A percentile compares a stretch with the other conserved stretches of the same genome.
Evolutionary conservation across 1,284 basidiomycete species (phyloP).

Genomic region (Athelia sp.): DNA sequence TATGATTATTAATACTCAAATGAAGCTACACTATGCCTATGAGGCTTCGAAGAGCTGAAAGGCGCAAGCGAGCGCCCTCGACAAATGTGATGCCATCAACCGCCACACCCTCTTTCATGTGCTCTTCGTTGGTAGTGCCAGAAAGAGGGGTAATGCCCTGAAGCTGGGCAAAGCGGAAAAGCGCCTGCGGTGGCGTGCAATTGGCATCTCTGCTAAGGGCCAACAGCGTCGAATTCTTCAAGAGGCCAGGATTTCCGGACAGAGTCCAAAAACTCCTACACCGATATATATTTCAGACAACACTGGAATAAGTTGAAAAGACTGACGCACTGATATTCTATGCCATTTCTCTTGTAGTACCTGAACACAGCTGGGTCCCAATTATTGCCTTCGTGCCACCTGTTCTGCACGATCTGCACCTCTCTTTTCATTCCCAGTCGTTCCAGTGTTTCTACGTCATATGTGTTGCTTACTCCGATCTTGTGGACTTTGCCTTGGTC

Average conservation of each 20-base stretch:
- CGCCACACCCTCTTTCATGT: conserved; percentile 62
- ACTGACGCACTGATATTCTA: conserved; percentile 65
- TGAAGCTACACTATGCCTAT: no score
- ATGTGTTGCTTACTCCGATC: conserved; percentile 77
- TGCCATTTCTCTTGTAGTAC: conserved; percentile 51
- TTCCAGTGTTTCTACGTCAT: conserved; percentile 53
- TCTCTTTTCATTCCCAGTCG: conserved; percentile 48
- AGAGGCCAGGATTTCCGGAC: conserved; percentile 64
- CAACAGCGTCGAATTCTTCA: conserved; percentile 42
- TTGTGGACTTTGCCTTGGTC: conserved; percentile 54
- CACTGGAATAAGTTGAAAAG: background rate
- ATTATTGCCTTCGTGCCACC: conserved; percentile 76
- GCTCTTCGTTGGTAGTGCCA: conserved; percentile 55
- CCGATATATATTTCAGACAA: conserved; percentile 4
- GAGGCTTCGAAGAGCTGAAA: no score
- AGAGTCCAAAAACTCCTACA: conserved; percentile 87
- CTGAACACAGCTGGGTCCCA: conserved; percentile 64
- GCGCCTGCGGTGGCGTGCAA: conserved; percentile 57
- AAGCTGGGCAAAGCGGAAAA: conserved; percentile 64
- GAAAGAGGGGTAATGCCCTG: conserved; percentile 57
- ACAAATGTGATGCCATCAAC: conserved; percentile 36
- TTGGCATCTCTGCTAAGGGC: conserved; percentile 40
- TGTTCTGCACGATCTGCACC: conserved; percentile 73
- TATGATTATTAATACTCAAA: no score
- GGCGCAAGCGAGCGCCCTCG: conserved; percentile 13